Base-by-base conservation (phyloP, 768 basidiomycete species). In the Amyloporia xantha region DNA sequence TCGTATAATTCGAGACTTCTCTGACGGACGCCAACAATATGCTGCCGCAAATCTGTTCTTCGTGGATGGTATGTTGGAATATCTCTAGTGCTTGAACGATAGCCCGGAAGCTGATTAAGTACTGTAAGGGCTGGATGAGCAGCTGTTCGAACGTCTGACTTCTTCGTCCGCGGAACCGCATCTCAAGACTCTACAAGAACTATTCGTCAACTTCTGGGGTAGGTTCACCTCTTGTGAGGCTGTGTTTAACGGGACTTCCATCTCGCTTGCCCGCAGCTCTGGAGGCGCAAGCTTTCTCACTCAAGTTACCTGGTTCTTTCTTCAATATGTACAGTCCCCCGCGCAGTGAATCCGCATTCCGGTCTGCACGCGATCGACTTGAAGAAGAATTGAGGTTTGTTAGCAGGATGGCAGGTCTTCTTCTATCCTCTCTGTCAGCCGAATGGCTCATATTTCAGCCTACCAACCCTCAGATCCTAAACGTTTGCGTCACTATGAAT, bases 171-270 rank as follows among this genome's bases (percentile, higher is more conserved):
- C 90, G 5, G 82, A 86, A 50, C 84, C 86, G 1, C 75, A 82
- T 55, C 73, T 98, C n/a, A 77, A 77, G 52, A 78, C 74, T 3
- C 66, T 95, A 45, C 84, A 84, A 56, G 96, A 99, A 61, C 73
- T 98, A 28, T 97, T 85, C 66, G 66, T 96, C 55, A 95, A 98
- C 66, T 90, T 95, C 67, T 87, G 90, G 83, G 82, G 95, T 94
- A 53, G 48, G 90, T 67, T 23, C 1, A 21, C 9, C 19, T 15
- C 19, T 19, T 23, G 33, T 13, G 10, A 11, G 47, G 46, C 53
- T 47, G 51, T 57, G 13, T 56, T 49, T 23, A 41, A 33, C 25
- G 52, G 43, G 41, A 49, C 33, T 47, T 27, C 12, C 27, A 35
- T 43, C 25, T 13, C 38, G 15, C 38, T n/a, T 39, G 15, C 19